Conservation (phyloP, 805 yeast species). For the Clavispora fructus region DNA sequence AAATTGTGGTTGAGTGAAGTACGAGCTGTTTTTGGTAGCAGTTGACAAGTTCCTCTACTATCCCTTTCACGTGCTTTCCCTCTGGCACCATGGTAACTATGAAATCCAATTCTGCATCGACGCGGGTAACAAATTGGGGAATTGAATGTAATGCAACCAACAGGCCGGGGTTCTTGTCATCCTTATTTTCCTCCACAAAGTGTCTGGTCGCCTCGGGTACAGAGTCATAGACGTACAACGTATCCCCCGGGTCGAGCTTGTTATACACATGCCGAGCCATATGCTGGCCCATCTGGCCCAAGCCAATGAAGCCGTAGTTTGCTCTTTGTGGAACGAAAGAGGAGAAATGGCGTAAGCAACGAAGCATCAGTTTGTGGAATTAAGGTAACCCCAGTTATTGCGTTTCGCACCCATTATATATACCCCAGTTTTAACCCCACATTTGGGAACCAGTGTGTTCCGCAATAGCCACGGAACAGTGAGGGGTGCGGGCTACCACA, state of each 20-base stretch:
- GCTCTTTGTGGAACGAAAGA: slow-evolving; percentile 4
- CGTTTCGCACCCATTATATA: neutral
- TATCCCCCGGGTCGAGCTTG: slow-evolving; percentile 32
- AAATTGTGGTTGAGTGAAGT: slow-evolving; percentile 22
- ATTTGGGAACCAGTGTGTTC: slow-evolving; percentile 3
- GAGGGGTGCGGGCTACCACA: neutral
- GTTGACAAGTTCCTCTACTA: slow-evolving; percentile 34
- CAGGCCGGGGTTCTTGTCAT: neutral
- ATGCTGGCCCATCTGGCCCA: slow-evolving; percentile 53
- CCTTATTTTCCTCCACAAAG: slow-evolving; percentile 17
- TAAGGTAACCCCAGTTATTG: neutral
- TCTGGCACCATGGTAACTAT: slow-evolving; percentile 53
- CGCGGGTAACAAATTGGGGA: slow-evolving; percentile 23
- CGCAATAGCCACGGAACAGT: slow-evolving; percentile 8
- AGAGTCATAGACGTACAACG: slow-evolving; percentile 41
- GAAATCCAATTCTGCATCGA: slow-evolving; percentile 32
- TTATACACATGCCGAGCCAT: slow-evolving; percentile 48
- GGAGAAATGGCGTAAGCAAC: slow-evolving; percentile 4
- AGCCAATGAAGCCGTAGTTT: slow-evolving; percentile 49
- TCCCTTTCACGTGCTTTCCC: slow-evolving; percentile 42
- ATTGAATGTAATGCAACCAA: slow-evolving; percentile 18
- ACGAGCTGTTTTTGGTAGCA: slow-evolving; percentile 17
- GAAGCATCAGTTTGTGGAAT: neutral
- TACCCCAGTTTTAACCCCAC: slow-evolving; percentile 6
- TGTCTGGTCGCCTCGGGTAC: slow-evolving; percentile 21